Conservation (phyloP, 345 rosid species). For the Draba incana region DNA sequence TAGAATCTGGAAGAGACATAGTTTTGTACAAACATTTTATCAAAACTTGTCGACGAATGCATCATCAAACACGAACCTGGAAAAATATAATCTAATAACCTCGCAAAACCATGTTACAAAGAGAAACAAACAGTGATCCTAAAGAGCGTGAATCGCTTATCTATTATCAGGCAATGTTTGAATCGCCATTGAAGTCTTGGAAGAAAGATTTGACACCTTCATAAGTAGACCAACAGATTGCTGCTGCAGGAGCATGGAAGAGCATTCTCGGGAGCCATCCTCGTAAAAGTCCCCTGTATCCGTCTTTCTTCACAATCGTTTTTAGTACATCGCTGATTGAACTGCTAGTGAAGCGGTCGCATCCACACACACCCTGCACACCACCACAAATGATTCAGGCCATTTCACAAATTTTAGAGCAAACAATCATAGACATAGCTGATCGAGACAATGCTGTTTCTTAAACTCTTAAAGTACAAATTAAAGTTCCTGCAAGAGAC, state of each 20-base stretch:
- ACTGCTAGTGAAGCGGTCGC: conserved; percentile 73
- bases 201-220: conserved; percentile 67
- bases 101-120: conserved; percentile 28
- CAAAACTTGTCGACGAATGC: conserved; percentile 24
- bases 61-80: conserved; percentile 20
- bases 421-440: conserved; percentile 7
- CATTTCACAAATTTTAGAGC: not conserved
- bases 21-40: conserved; percentile 23
- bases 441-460: not conserved
- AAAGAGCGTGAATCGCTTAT: conserved; percentile 24
- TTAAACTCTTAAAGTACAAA: conserved; percentile 1
- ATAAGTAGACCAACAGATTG: conserved; percentile 76
- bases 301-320: conserved; percentile 55
- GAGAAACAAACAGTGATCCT: conserved; percentile 4
- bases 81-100: conserved; percentile 15
- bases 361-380: conserved; percentile 94
- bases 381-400: conserved; percentile 16
- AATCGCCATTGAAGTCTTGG: conserved; percentile 44
- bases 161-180: conserved; percentile 28
- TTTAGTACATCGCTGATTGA: conserved; percentile 57
- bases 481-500: conserved; percentile 6
- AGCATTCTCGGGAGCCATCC: conserved; percentile 77
- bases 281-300: conserved; percentile 62
- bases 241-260: conserved; percentile 81
- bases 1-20: conserved; percentile 8